Conservation (phyloP, 73 alveolate species). For the Paramecium biaurelia region DNA sequence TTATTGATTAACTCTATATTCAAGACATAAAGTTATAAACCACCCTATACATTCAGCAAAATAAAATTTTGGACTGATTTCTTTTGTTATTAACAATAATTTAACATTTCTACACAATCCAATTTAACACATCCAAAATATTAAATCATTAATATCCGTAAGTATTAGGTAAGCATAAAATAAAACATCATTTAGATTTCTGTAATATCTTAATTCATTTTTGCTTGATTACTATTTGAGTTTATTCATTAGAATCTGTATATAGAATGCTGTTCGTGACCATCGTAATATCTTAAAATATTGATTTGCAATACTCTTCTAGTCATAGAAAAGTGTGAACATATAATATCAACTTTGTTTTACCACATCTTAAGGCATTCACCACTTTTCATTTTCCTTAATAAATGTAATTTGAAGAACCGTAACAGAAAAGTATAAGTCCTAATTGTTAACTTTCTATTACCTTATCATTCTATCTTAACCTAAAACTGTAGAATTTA, state of each 20-base stretch:
- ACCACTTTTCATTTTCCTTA: neutral
- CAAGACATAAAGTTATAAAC: neutral
- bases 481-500: constrained; percentile 40
- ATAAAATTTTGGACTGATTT: constrained; percentile 12
- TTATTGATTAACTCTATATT: neutral
- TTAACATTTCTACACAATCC: constrained; percentile 39
- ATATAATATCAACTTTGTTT: neutral
- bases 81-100: neutral
- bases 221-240: neutral
- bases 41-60: neutral
- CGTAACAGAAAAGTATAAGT: constrained; percentile 41
- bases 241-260: neutral
- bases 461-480: constrained; percentile 43
- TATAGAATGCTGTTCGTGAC: constrained; percentile 31
- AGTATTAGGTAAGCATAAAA: constrained; percentile 1
- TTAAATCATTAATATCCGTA: neutral
- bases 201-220: neutral
- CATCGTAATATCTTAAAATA: constrained; percentile 37
- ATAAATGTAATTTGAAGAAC: neutral
- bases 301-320: constrained; percentile 26
- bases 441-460: neutral
- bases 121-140: constrained; percentile 29
- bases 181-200: neutral
- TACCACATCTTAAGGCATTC: neutral
- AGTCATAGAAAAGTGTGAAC: constrained; percentile 26